Evolutionary conservation across 495 filamentous ascomycete genomes (phyloP).

Genomic region (Neurospora sp.): DNA sequence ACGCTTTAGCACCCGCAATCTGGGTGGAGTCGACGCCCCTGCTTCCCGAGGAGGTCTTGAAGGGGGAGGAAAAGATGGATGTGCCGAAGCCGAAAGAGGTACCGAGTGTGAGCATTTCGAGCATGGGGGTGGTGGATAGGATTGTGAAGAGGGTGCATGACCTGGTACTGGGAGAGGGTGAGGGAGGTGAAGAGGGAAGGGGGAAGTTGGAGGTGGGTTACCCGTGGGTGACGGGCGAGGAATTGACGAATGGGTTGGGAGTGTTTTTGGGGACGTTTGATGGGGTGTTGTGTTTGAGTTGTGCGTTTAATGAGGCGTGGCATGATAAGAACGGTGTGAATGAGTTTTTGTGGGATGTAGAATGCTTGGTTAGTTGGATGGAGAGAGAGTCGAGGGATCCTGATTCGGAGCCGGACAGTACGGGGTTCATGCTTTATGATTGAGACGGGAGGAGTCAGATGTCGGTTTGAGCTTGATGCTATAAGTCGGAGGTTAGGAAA

Average conservation of each 20-base stretch:
- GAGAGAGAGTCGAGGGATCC: not conserved
- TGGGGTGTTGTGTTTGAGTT: conserved; percentile 22
- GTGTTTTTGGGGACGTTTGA: conserved; percentile 29
- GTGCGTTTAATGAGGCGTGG: conserved; percentile 33
- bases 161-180: not conserved
- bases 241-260: conserved; percentile 28
- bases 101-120: conserved; percentile 30
- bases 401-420: not conserved
- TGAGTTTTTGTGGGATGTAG: conserved; percentile 10
- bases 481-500: too few species aligned
- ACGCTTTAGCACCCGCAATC: conserved; percentile 6
- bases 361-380: not conserved
- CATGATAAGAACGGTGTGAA: conserved; percentile 19
- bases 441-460: too few species aligned
- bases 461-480: too few species aligned
- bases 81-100: conserved; percentile 20
- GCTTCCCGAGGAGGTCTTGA: not conserved
- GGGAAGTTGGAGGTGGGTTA: conserved; percentile 14
- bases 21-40: conserved; percentile 15
- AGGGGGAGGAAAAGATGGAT: conserved; percentile 3
- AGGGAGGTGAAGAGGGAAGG: not conserved
- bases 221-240: conserved; percentile 33
- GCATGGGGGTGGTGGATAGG: conserved; percentile 25
- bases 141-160: conserved; percentile 8
- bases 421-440: too few species aligned